Conservation (phyloP, 1,139 yeast genomes). For the Candida sanyaensis region DNA sequence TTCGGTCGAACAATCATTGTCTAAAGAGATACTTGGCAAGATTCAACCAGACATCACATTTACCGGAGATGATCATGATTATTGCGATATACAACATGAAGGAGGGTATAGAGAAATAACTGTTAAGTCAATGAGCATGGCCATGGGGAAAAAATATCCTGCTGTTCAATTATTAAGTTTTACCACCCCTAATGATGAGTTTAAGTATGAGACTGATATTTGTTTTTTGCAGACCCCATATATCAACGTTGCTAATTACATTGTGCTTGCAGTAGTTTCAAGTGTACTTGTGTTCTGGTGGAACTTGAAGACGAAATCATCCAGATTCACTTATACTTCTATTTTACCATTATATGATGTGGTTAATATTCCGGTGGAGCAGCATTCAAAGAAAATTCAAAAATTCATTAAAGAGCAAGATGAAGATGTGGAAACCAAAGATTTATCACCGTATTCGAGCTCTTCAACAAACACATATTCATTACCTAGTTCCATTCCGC, state of each 20-base stretch:
- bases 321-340: slow-evolving; percentile 15
- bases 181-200: slow-evolving; percentile 17
- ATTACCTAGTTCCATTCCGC: slow-evolving; percentile 15
- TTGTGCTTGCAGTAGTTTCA: slow-evolving; percentile 36
- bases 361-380: slow-evolving; percentile 10
- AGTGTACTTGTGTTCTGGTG: slow-evolving; percentile 31
- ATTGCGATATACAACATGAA: slow-evolving; percentile 49
- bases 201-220: slow-evolving; percentile 35
- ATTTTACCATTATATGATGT: slow-evolving; percentile 16
- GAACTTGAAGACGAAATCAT: slow-evolving; percentile 24
- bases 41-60: slow-evolving; percentile 70
- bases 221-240: slow-evolving; percentile 56
- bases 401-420: slow-evolving; percentile 27
- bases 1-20: slow-evolving; percentile 51
- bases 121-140: slow-evolving; percentile 60
- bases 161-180: slow-evolving; percentile 53
- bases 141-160: slow-evolving; percentile 57
- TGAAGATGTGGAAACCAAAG: slow-evolving; percentile 8
- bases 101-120: slow-evolving; percentile 42
- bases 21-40: slow-evolving; percentile 55
- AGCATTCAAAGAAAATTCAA: slow-evolving; percentile 22
- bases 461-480: slow-evolving; percentile 5
- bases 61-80: slow-evolving; percentile 96
- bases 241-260: slow-evolving; percentile 40
- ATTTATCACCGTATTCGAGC: neutral